Conservation (phyloP, 2,329 filamentous ascomycete genomes). For the Decorospora gaudefroyi region DNA sequence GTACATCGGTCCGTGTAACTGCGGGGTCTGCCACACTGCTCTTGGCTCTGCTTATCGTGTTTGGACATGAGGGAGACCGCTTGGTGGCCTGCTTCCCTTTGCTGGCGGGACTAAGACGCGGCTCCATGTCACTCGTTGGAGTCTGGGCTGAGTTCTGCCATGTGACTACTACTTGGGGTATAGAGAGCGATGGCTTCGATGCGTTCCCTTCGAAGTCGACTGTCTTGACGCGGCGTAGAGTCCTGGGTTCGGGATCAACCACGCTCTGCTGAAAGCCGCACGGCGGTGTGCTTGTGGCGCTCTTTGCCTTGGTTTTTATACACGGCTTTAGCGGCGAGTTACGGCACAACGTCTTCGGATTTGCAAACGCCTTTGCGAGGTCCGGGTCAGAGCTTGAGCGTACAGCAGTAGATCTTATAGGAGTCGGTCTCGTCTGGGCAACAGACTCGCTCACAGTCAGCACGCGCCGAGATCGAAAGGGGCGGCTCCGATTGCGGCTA, state of each 20-base stretch:
- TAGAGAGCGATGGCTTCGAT: constrained; percentile 1
- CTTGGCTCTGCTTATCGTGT: constrained; percentile 19
- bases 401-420: constrained; percentile 1
- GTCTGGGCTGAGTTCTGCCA: not conserved
- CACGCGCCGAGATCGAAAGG: constrained; percentile 2
- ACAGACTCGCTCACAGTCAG: constrained; percentile 6
- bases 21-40: constrained; percentile 34
- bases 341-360: constrained; percentile 1
- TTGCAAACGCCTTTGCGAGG: not conserved
- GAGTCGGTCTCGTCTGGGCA: constrained; percentile 6
- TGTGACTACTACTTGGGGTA: constrained; percentile 10
- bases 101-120: not conserved
- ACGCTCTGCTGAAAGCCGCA: not conserved
- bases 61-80: constrained; percentile 12
- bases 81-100: not conserved
- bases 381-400: constrained; percentile 11
- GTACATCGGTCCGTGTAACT: constrained; percentile 42
- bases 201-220: constrained; percentile 36
- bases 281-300: constrained; percentile 23
- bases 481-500: not conserved
- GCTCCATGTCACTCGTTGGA: not conserved
- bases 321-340: constrained; percentile 33
- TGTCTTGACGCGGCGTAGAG: constrained; percentile 36
- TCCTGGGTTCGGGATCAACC: not conserved
- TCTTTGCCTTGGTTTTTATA: constrained; percentile 35